Evolutionary conservation across 1,139 yeast genomes (phyloP), one percentile per base, ranked within the genome.

Genomic region (Hyphopichia burtonii): DNA sequence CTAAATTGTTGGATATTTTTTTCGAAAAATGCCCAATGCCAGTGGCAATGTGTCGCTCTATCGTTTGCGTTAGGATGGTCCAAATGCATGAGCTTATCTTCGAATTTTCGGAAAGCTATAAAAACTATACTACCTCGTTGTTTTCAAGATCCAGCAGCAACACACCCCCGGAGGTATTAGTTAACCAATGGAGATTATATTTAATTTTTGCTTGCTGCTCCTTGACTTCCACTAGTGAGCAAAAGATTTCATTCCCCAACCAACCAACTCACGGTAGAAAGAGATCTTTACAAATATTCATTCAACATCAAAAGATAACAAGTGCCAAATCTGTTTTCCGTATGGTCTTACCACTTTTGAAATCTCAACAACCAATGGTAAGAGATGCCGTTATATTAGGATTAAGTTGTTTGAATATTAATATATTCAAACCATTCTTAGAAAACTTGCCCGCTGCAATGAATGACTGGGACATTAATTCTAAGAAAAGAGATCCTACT

Each of bases 201-300:
- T 66, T 94, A 52, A 86, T 93, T 38, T 94, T 90, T 48, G 97
- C 96, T 0, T 93, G 99, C 56, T 82, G 94, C 20, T 89, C 97
- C 0, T 65, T 93, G 50, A 94, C 99, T 0, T 80, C 95, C 0
- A 90, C 97, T 0, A 88, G 80, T 47, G 96, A 90, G 47, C 96
- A 89, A 56, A 83, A 71, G 78, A 63, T 70, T 68, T 49, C 90
- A 65, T 67, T 84, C 74, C 61, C 96, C 75, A 64, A 59, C 14
- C 72, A 70, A 44, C 76, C 77, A n/a, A 66, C 75, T 3, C 90
- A 83, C 52, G 81, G 82, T 1, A 64, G 90, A 42, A 90, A 89
- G 53, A 82, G 76, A 52, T 83, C 93, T 0, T 78, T 83, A 57
- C 91, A 87, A 51, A 77, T 87, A 56, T 82, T 85, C 53, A 84